A percentile compares a stretch with the other conserved stretches of the same genome.
Evolutionary conservation across 2,329 filamentous ascomycete genomes (phyloP).

Genomic region (Talaromyces islandicus): DNA sequence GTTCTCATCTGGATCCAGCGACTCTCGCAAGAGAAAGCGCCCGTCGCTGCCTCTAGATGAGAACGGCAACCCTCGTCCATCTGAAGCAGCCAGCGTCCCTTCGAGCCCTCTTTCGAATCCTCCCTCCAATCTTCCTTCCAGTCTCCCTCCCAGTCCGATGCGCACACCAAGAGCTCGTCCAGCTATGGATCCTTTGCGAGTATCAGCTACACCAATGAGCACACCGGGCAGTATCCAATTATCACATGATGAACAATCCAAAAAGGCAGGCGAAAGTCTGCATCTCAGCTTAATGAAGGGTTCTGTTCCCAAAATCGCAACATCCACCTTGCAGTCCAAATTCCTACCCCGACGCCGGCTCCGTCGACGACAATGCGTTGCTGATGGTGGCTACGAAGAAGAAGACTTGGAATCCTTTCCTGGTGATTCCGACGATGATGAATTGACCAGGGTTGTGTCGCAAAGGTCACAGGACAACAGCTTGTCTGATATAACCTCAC

Average conservation of each 20-base stretch:
- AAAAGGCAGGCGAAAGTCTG: not conserved
- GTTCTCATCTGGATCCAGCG: slow-evolving; percentile 18
- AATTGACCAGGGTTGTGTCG: slow-evolving; percentile 21
- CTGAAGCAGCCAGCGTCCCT: slow-evolving; percentile 15
- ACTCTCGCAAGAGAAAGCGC: slow-evolving; percentile 34
- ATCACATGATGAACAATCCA: not conserved
- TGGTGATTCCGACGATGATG: slow-evolving; percentile 30
- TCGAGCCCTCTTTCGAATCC: not conserved
- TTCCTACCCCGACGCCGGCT: slow-evolving; percentile 30
- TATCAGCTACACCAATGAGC: slow-evolving; percentile 32
- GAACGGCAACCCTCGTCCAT: slow-evolving; percentile 9
- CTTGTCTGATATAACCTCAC: slow-evolving; percentile 16
- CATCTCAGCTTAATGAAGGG: slow-evolving; percentile 2
- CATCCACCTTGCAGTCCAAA: slow-evolving; percentile 29
- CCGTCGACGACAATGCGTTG: slow-evolving; percentile 16
- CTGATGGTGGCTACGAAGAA: slow-evolving; percentile 16
- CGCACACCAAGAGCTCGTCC: slow-evolving; percentile 3
- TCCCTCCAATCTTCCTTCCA: slow-evolving; percentile 5
- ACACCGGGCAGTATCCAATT: slow-evolving; percentile 15
- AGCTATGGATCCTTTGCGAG: slow-evolving; percentile 11
- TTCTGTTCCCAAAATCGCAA: slow-evolving; percentile 20
- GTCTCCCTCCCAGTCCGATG: slow-evolving; percentile 3
- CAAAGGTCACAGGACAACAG: slow-evolving; percentile 14
- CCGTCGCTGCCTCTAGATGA: slow-evolving; percentile 15
- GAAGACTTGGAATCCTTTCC: slow-evolving; percentile 19